Evolutionary conservation across 2,329 filamentous ascomycete genomes (phyloP).

Genomic region (Didymella exigua): DNA sequence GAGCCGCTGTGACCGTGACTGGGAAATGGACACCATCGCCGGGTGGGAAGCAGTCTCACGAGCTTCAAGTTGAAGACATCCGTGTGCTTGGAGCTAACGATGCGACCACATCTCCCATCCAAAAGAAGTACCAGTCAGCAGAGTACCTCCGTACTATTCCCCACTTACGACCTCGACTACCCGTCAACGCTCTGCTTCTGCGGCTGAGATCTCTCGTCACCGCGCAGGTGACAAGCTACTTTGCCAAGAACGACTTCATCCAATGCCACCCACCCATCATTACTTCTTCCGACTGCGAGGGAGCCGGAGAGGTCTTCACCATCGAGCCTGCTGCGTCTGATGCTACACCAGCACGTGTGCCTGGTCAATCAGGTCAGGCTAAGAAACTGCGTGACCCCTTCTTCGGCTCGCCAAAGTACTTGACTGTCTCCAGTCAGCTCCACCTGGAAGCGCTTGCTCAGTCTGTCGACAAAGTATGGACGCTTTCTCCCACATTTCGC

Average conservation of each 20-base stretch:
- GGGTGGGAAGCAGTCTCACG: slow-evolving; percentile 73
- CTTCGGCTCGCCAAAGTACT: slow-evolving; percentile 86
- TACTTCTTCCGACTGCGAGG: slow-evolving; percentile 96
- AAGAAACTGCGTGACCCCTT: slow-evolving; percentile 58
- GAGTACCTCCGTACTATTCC: slow-evolving; percentile 89
- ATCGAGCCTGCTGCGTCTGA: slow-evolving; percentile 51
- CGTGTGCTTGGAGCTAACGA: slow-evolving; percentile 78
- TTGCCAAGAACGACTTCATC: slow-evolving; percentile 71
- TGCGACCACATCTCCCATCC: slow-evolving; percentile 85
- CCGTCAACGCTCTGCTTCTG: slow-evolving; percentile 78
- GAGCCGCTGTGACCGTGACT: slow-evolving; percentile 76
- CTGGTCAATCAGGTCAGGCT: slow-evolving; percentile 35
- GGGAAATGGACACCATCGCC: slow-evolving; percentile 78
- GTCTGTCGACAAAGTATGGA: slow-evolving; percentile 89
- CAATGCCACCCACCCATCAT: slow-evolving; percentile 93
- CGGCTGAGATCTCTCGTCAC: slow-evolving; percentile 83
- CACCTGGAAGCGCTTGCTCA: slow-evolving; percentile 92
- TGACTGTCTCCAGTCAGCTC: slow-evolving; percentile 93
- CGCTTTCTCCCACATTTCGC: slow-evolving; percentile 89
- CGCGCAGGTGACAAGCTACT: slow-evolving; percentile 74
- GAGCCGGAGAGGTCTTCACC: slow-evolving; percentile 90
- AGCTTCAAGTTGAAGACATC: slow-evolving; percentile 75
- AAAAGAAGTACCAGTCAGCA: slow-evolving; percentile 92
- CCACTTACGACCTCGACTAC: slow-evolving; percentile 82
- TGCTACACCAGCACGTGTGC: neutral